Evolutionary conservation across 2,329 filamentous ascomycete species (phyloP).

Genomic region (Fusarium sterilihyphosum): DNA sequence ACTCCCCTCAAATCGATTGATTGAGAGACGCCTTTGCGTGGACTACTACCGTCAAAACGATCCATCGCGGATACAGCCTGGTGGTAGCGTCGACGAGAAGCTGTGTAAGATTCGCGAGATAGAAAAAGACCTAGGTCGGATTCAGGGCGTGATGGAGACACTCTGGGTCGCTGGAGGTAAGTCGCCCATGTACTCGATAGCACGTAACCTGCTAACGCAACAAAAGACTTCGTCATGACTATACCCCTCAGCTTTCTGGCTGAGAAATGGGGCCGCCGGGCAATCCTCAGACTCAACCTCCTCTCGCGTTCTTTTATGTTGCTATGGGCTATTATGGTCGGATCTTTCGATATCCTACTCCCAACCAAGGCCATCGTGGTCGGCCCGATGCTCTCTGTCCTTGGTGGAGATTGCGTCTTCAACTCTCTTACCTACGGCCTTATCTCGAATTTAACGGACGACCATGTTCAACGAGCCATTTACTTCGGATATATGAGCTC

Average conservation of each 20-base stretch:
- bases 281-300: constrained; percentile 56
- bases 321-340: constrained; percentile 38
- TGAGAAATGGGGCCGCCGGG: constrained; percentile 53
- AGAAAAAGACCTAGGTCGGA: constrained; percentile 61
- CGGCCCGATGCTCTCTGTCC: constrained; percentile 54
- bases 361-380: constrained; percentile 48
- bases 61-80: constrained; percentile 41
- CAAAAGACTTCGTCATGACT: constrained; percentile 60
- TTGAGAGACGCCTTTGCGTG: constrained; percentile 60
- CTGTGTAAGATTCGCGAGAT: constrained; percentile 64
- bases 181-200: background rate
- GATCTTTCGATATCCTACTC: constrained; percentile 27
- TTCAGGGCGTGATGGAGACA: constrained; percentile 62
- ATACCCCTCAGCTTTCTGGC: constrained; percentile 59
- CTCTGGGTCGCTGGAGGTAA: constrained; percentile 60
- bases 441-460: constrained; percentile 55
- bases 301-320: constrained; percentile 46
- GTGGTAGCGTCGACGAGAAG: constrained; percentile 58
- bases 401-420: constrained; percentile 62
- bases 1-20: constrained; percentile 57
- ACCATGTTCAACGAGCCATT: constrained; percentile 57
- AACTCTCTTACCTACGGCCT: constrained; percentile 60
- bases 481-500: constrained; percentile 63
- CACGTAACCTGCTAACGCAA: background rate
- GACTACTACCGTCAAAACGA: constrained; percentile 58